Conservation (phyloP, 306 rosid genomes). For the Quercus cerris region DNA sequence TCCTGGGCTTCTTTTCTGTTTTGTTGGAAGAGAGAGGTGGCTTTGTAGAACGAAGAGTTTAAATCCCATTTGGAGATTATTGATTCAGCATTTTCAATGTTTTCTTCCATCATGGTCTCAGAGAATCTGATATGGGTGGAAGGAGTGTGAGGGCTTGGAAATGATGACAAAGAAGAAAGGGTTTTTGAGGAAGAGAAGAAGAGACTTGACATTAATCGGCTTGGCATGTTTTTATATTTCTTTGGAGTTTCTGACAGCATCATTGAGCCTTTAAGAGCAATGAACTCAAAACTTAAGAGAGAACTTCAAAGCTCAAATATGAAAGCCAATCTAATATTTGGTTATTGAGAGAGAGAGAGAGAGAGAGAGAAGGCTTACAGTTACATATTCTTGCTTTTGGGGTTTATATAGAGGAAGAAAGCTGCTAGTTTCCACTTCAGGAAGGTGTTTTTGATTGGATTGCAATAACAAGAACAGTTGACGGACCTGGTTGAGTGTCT, state of each 20-base stretch:
- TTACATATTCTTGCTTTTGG: not conserved
- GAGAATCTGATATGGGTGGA: slow-evolving; percentile 6
- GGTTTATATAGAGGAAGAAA: slow-evolving; percentile 15
- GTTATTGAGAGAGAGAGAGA: not conserved
- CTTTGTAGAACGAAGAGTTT: slow-evolving; percentile 25
- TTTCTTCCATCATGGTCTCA: slow-evolving; percentile 31
- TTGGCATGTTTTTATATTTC: slow-evolving; percentile 10
- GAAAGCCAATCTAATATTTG: not conserved
- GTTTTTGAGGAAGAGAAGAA: slow-evolving; percentile 28
- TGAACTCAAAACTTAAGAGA: not conserved
- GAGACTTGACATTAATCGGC: slow-evolving; percentile 19
- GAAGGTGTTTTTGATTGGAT: slow-evolving; percentile 4
- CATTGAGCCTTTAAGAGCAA: not conserved
- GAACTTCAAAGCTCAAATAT: not conserved
- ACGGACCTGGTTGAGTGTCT: not conserved
- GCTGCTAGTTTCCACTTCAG: slow-evolving; percentile 1
- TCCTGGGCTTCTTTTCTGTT: slow-evolving; percentile 35
- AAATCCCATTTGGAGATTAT: slow-evolving; percentile 47
- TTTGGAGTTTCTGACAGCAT: slow-evolving; percentile 18
- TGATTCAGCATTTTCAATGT: slow-evolving; percentile 23
- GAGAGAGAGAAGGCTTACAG: not conserved
- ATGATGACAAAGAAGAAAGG: slow-evolving; percentile 12
- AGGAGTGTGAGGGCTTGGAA: slow-evolving; percentile 4
- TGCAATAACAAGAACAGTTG: slow-evolving; percentile 7
- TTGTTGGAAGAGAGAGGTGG: slow-evolving; percentile 37